Conservation (phyloP, 2,329 filamentous ascomycete species). For the Arthroderma sp. region DNA sequence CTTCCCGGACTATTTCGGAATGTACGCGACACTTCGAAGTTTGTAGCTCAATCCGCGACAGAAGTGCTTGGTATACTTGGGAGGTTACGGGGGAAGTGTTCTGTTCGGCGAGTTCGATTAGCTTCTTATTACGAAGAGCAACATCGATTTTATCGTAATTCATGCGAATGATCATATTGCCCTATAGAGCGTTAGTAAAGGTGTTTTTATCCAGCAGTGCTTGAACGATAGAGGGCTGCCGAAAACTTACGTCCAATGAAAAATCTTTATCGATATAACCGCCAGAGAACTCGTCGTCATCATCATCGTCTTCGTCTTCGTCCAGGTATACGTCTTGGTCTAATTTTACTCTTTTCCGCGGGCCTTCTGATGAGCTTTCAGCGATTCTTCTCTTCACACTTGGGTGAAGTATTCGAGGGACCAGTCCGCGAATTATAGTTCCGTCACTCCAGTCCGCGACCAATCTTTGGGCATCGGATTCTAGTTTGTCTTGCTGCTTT, state of each 20-base stretch:
- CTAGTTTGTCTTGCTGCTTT: constrained; percentile 22
- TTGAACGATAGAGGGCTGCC: background rate
- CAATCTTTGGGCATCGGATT: constrained; percentile 17
- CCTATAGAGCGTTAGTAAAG: constrained; percentile 33
- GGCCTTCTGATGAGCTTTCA: constrained; percentile 11
- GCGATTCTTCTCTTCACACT: constrained; percentile 22
- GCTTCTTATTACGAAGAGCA: constrained; percentile 63
- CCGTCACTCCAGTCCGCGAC: constrained; percentile 23
- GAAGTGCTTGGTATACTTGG: constrained; percentile 61
- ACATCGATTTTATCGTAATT: constrained; percentile 79
- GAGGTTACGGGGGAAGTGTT: constrained; percentile 61
- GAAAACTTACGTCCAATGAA: constrained; percentile 25
- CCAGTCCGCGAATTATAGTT: constrained; percentile 21
- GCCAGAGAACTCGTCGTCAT: constrained; percentile 12
- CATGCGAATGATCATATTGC: constrained; percentile 59
- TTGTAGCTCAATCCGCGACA: constrained; percentile 57
- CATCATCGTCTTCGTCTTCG: constrained; percentile 18
- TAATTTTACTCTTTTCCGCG: constrained; percentile 10
- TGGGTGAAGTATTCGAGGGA: constrained; percentile 21
- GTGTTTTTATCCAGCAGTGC: background rate
- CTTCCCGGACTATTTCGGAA: constrained; percentile 26
- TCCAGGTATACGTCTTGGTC: constrained; percentile 17
- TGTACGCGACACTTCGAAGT: constrained; percentile 49
- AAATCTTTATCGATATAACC: constrained; percentile 15
- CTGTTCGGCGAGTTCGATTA: constrained; percentile 59